These are phyloP conservation scores for Citrus glauca DNA, from an alignment of 345 rosid species.

Conservation along the genomic window DNA sequence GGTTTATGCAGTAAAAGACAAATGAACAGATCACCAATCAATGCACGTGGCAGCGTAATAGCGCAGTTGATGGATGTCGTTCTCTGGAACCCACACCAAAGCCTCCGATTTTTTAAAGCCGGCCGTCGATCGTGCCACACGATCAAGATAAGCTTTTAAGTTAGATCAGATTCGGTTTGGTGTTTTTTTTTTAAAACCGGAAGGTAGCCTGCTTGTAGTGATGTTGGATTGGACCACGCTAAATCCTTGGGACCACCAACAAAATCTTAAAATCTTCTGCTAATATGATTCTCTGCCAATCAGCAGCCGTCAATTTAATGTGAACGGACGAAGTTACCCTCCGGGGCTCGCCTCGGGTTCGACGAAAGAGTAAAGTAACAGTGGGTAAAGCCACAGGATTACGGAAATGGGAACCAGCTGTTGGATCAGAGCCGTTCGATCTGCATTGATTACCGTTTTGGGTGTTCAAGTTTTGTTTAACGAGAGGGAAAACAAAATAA, in stretches of 20 bases:
- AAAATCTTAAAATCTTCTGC: constrained; percentile 39
- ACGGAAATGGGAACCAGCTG: neutral
- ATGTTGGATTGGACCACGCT: constrained; percentile 6
- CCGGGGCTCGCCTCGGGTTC: constrained; percentile 16
- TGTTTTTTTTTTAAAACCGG: neutral
- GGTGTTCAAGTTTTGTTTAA: neutral
- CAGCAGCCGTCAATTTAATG: constrained; percentile 31
- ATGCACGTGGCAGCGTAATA: constrained; percentile 12
- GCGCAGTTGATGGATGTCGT: neutral
- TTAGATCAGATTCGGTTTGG: neutral
- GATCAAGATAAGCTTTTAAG: neutral
- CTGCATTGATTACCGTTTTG: neutral
- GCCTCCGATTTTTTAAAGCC: neutral
- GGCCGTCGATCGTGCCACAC: constrained; percentile 8
- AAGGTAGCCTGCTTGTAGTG: neutral
- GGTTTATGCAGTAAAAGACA: constrained; percentile 24
- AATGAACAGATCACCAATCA: constrained; percentile 1
- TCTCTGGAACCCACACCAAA: constrained; percentile 15
- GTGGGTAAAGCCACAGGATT: neutral
- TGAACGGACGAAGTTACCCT: constrained; percentile 16
- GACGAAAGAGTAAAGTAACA: constrained; percentile 16
- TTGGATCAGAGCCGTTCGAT: neutral
- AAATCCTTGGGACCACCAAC: constrained; percentile 12
- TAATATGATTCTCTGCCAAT: constrained; percentile 33
- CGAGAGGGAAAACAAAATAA: too few species aligned